phyloP scores from a whole-genome alignment of 495 filamentous ascomycete genomes.

The Bombardia bombarda region DNA sequence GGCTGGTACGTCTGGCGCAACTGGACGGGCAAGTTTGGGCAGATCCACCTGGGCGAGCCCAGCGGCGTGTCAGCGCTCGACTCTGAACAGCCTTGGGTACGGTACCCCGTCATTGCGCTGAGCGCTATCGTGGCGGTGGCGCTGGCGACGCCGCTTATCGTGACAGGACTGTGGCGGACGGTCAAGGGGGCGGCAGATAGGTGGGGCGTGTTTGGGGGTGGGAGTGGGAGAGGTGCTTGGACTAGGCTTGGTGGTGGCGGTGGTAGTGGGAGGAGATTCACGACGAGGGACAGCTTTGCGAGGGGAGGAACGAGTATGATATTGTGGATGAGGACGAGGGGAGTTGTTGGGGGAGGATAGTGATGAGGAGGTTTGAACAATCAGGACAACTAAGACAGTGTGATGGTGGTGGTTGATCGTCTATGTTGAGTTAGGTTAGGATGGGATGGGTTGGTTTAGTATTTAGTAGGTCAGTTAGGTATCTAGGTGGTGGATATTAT shows the following conservation, averaged over 20 bases:
- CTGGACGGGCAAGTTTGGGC: slow-evolving; percentile 85
- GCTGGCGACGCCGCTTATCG: slow-evolving; percentile 69
- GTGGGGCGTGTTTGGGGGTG: slow-evolving; percentile 26
- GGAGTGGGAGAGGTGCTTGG: slow-evolving; percentile 28
- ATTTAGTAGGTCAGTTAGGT: too few relatives aligned
- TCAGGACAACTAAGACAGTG: too few relatives aligned
- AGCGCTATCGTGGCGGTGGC: slow-evolving; percentile 64
- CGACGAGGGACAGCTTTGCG: slow-evolving; percentile 76
- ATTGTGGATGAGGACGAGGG: slow-evolving; percentile 89
- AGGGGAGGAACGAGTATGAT: slow-evolving; percentile 78
- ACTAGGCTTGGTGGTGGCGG: slow-evolving; percentile 39
- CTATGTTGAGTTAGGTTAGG: too few relatives aligned
- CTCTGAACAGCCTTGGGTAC: slow-evolving; percentile 60
- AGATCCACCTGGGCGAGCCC: slow-evolving; percentile 73
- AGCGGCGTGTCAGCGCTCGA: slow-evolving; percentile 39
- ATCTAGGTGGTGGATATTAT: too few relatives aligned
- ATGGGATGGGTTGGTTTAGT: too few relatives aligned
- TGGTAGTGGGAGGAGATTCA: slow-evolving; percentile 53
- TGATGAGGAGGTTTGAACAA: slow-evolving; percentile 82
- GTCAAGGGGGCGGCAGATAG: slow-evolving; percentile 37
- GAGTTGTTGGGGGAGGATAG: slow-evolving; percentile 88
- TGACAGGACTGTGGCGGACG: slow-evolving; percentile 58
- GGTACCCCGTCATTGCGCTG: slow-evolving; percentile 59
- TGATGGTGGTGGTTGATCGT: too few relatives aligned
- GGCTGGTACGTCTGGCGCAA: slow-evolving; percentile 83